phyloP scores from a whole-genome alignment of 73 alveolate genomes.

The Paraurostyla sp. region DNA sequence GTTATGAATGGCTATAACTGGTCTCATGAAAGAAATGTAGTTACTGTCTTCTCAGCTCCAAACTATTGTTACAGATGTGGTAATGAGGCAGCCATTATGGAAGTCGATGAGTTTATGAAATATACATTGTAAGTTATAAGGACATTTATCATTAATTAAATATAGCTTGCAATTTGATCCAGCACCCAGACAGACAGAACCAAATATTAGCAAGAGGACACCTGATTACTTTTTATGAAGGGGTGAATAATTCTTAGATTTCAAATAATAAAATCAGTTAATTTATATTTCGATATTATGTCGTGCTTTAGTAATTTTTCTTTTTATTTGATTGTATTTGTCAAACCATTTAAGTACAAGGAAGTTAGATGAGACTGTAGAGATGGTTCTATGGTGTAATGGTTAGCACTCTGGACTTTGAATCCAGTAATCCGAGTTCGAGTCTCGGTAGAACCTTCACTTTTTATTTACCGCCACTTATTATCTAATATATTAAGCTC shows the following conservation, averaged over 20 bases:
- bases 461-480: too few species aligned
- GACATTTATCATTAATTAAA: neutral
- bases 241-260: neutral
- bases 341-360: neutral
- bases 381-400: constrained; percentile 86
- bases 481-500: too few species aligned
- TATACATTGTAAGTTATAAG: constrained; percentile 70
- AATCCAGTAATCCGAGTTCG: constrained; percentile 92
- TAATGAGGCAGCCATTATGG: constrained; percentile 92
- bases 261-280: too few species aligned
- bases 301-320: too few species aligned
- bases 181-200: constrained; percentile 67
- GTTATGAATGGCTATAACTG: constrained; percentile 81
- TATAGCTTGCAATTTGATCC: constrained; percentile 65
- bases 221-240: constrained; percentile 81
- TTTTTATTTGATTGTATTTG: neutral
- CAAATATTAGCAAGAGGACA: constrained; percentile 70
- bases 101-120: constrained; percentile 91
- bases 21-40: constrained; percentile 81
- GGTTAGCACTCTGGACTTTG: constrained; percentile 93
- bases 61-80: constrained; percentile 96
- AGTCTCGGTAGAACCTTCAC: constrained; percentile 90
- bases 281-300: too few species aligned
- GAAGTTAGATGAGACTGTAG: neutral
- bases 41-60: constrained; percentile 89